Conservation (phyloP, 768 basidiomycete species). For the Leccinum obscurum region DNA sequence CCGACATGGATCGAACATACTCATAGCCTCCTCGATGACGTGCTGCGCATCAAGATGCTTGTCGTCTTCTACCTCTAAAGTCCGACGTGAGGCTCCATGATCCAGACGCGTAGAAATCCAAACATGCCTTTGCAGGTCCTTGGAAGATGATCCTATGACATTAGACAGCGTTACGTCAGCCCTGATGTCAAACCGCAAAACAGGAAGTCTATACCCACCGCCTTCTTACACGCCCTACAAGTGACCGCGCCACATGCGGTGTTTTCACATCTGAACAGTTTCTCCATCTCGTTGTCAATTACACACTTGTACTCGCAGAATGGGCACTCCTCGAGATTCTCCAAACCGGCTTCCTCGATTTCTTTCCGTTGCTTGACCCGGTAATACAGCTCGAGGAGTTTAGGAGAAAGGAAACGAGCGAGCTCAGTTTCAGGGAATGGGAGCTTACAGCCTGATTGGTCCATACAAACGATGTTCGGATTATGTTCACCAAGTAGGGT, state of each 20-base stretch:
- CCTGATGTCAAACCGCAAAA: background rate
- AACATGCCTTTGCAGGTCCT: slow-evolving; percentile 71
- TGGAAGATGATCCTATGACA: slow-evolving; percentile 70
- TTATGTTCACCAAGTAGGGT: slow-evolving; percentile 65
- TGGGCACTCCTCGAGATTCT: slow-evolving; percentile 86
- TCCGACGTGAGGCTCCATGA: background rate
- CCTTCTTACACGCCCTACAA: slow-evolving; percentile 77
- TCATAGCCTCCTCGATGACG: slow-evolving; percentile 91
- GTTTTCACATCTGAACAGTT: slow-evolving; percentile 55
- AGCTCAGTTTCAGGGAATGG: slow-evolving; percentile 72
- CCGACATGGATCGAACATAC: slow-evolving; percentile 39
- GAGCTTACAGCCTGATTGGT: slow-evolving; percentile 69
- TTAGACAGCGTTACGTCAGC: slow-evolving; percentile 4
- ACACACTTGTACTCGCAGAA: slow-evolving; percentile 86
- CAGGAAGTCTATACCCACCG: slow-evolving; percentile 40
- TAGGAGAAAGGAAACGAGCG: slow-evolving; percentile 60
- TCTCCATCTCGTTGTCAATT: slow-evolving; percentile 69
- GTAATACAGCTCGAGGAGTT: slow-evolving; percentile 69
- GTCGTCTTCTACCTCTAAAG: slow-evolving; percentile 72
- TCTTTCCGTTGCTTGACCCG: slow-evolving; percentile 77
- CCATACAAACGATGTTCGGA: slow-evolving; percentile 75
- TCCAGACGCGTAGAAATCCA: background rate
- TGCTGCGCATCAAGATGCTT: slow-evolving; percentile 73
- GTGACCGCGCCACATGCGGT: slow-evolving; percentile 73
- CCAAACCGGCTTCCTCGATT: slow-evolving; percentile 73